phyloP scores from a whole-genome alignment of 75 land plant genomes.

The Sequoia sempervirens region DNA sequence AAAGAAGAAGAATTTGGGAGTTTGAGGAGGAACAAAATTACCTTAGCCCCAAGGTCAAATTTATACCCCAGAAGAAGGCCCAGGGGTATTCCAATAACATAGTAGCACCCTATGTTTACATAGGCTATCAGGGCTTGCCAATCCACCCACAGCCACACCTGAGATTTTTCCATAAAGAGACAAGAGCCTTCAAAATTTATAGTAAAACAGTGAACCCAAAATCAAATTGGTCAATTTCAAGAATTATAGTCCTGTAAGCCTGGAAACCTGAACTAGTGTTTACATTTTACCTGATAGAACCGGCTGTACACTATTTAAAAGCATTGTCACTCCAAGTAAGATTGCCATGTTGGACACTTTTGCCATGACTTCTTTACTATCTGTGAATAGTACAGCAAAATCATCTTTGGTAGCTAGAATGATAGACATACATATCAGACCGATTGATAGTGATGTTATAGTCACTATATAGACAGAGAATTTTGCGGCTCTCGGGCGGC shows the following conservation, averaged over 20 bases:
- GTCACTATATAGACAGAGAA: slow-evolving; percentile 43
- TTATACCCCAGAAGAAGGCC: slow-evolving; percentile 6
- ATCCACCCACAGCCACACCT: slow-evolving; percentile 9
- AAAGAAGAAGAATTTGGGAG: not conserved
- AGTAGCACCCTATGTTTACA: slow-evolving; percentile 8
- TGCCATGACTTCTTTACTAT: slow-evolving; percentile 25
- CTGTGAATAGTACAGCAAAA: slow-evolving; percentile 44
- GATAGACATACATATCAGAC: slow-evolving; percentile 29
- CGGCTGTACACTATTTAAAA: slow-evolving; percentile 68
- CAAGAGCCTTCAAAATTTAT: not conserved
- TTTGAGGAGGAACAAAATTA: not conserved
- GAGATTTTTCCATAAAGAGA: not conserved
- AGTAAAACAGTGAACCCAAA: not conserved
- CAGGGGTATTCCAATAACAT: not conserved
- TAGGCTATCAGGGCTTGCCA: slow-evolving; percentile 6
- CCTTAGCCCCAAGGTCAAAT: slow-evolving; percentile 2
- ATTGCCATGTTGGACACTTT: slow-evolving; percentile 41
- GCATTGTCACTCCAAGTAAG: slow-evolving; percentile 51
- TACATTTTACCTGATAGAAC: slow-evolving; percentile 56
- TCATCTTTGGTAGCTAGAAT: slow-evolving; percentile 29
- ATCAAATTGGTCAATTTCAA: not conserved
- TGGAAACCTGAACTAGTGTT: not conserved
- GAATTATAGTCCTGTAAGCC: not conserved
- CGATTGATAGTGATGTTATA: slow-evolving; percentile 33
- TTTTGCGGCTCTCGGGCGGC: slow-evolving; percentile 59